Evolutionary conservation across 768 basidiomycete species (phyloP), one percentile per base, ranked within the genome.

Genomic region (Fomitopsis pulvina): DNA sequence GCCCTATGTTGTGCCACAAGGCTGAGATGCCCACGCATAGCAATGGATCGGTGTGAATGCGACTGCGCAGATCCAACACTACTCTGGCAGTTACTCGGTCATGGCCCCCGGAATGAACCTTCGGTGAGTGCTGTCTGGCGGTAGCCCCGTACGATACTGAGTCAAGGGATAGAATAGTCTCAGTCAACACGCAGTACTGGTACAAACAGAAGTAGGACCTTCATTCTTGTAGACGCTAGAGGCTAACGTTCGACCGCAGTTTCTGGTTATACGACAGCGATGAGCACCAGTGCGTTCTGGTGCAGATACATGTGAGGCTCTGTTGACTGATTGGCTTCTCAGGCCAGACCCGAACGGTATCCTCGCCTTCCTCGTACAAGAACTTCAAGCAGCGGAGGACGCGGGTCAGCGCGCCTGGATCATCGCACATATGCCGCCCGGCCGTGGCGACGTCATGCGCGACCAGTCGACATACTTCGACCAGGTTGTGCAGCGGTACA

Each of bases 401-500:
- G 71, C 72, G 0, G 80, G 80, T 0, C 71, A 82, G 56, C 72
- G 79, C 18, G 81, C 68, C 0, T 83, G 81, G 79, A 77, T 84
- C 56, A 77, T 80, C 16, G 79, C 71, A 1, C 80, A 82, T 54
- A 78, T 81, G 71, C 73, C 79, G 1, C 73, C 74, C 2, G 77
- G 79, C 24, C 66, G 71, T 14, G 59, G 55, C 20, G 79, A 82
- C 57, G 64, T 70, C 18, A 60, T 78, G 27, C 66, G 69, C 47
- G 79, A 81, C 60, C 79, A 81, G 76, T 81, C 80, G 1, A 79
- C 81, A 53, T 81, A 80, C 59, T 82, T 78, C 43, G 69, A 81
- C 58, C 81, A 85, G 61, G 69, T 83, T 48, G 64, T 83, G 27
- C 76, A 79, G 51, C 70, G 81, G 4, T 85, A 81, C 59, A 71